Base-by-base conservation (phyloP, 176 grass and related monocot genomes). In the Areca catechu region DNA sequence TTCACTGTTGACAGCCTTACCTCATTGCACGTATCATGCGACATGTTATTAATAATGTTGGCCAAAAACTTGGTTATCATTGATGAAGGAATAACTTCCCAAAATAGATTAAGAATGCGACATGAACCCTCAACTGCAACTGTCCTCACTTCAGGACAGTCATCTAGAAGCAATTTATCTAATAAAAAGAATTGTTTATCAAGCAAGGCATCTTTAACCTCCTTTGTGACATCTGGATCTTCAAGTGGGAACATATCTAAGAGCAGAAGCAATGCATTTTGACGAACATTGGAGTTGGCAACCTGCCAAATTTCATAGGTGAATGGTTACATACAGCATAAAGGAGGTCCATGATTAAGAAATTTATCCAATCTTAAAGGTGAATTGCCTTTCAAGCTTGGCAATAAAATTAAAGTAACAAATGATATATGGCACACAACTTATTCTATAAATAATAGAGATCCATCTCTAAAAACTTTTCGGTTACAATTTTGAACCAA, bases 211-310 rank as follows among this genome's bases (percentile, higher is more conserved):
- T 88, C 93, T 4, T 97, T 97, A 25, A 77, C 62, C 66, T 91
- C 93, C 51, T 90, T 91, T 61, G 93, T 97, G 49, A 79, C 80
- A 75, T 91, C 86, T 23, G 81, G 87, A 73, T 97, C 93, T 74
- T 91, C 75, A 72, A 98, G 78, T 60, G 93, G 93, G 74, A 98
- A 92, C 60, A 98, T 65, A 84, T 98, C 84, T 68, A 98, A 71
- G 15, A 98, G 74, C 56, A 98, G 81, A 80, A 92, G 80, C 29
- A 91, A 81, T 30, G 87, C 71, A 66, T 98, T 98, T 66, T 77
- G 78, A 34, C 87, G 81, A 60, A 98, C 93, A 63, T 88, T 87
- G 50, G 84, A 92, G 77, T 88, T 98, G 0, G 93, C 86, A 66
- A 82, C 87, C 93, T 97, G 73, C 24, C 62, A 85, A 71, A 67